Base-by-base conservation (phyloP, 768 basidiomycete genomes). In the Grammothele lineata region DNA sequence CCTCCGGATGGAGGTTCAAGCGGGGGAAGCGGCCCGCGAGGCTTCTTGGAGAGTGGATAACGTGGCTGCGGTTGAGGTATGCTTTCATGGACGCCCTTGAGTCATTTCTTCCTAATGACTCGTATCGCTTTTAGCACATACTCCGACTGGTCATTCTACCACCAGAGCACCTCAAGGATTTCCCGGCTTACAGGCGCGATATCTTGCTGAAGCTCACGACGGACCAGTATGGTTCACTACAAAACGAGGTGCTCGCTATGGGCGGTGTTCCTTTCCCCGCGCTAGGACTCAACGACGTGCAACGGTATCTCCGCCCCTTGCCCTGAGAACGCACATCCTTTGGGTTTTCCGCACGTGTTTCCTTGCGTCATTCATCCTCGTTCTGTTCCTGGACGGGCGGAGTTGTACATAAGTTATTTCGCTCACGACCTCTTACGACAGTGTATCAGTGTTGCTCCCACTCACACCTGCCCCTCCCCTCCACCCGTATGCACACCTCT, bases 241-340 rank as follows among this genome's bases (percentile, higher is more conserved):
- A 69, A 35, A 62, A 62, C 36, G 73, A 73, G 49, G 46, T 71
- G 18, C 58, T 62, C 24, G 62, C 64, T 6, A 61, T 66, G 19
- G 70, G 67, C 14, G 71, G 69, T 1, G 55, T 60, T 15, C 68
- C 70, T 7, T 64, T 66, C 11, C 73, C 73, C 4, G 73, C 73
- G 2, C 56, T 74, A 26, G 72, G 69, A 9, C 57, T 73, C 15
- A 54, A 36, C 37, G 53, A 54, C 14, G 36, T 48, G 8, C 41
- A 37, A 10, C 51, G 51, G 37, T 39, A 48, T 19, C 37, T 45
- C 25, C 51, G 51, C 39, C 18, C 25, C 5, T 15, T 27, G 14
- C 27, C 8, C 14, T 30, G 27, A n/a, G n/a, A 30, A 30, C 27
- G 27, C 27, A 7, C 14, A 14, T 30, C 14, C 27, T 7, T 30